Conservation (phyloP, 2,329 filamentous ascomycete species). For the Aschersonia sp. region DNA sequence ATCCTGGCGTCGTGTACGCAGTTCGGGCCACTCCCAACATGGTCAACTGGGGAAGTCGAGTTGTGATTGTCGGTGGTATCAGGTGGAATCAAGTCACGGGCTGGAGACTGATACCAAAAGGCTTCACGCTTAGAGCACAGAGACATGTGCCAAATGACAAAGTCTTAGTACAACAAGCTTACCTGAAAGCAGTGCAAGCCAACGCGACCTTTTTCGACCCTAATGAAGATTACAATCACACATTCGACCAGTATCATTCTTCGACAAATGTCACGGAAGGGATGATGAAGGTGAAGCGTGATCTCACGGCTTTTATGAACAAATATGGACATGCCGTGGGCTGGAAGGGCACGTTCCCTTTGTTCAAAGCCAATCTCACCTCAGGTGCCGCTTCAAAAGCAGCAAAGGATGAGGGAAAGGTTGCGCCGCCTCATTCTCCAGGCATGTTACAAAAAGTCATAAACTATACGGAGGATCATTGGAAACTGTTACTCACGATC, state of each 20-base stretch:
- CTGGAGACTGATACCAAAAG: not conserved
- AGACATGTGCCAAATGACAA: not conserved
- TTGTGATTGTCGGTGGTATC: not conserved
- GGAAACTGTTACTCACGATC: not conserved
- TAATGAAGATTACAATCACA: not conserved
- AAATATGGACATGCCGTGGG: constrained; percentile 1
- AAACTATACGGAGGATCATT: not conserved
- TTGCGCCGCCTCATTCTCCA: not conserved
- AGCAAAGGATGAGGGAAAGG: not conserved
- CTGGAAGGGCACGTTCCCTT: not conserved
- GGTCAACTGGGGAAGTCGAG: not conserved
- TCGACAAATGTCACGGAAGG: not conserved
- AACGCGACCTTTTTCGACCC: not conserved
- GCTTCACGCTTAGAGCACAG: not conserved
- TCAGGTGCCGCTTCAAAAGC: not conserved
- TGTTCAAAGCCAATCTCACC: not conserved
- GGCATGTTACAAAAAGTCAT: not conserved
- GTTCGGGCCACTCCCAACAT: constrained; percentile 2
- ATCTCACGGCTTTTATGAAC: not conserved
- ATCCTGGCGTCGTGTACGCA: not conserved
- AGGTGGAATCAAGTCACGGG: not conserved
- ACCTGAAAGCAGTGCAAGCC: not conserved
- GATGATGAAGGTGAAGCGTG: not conserved
- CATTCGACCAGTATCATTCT: not conserved
- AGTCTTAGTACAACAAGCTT: not conserved